Evolutionary conservation across 2,329 filamentous ascomycete genomes (phyloP).

Genomic region (Scedosporium apiospermum): DNA sequence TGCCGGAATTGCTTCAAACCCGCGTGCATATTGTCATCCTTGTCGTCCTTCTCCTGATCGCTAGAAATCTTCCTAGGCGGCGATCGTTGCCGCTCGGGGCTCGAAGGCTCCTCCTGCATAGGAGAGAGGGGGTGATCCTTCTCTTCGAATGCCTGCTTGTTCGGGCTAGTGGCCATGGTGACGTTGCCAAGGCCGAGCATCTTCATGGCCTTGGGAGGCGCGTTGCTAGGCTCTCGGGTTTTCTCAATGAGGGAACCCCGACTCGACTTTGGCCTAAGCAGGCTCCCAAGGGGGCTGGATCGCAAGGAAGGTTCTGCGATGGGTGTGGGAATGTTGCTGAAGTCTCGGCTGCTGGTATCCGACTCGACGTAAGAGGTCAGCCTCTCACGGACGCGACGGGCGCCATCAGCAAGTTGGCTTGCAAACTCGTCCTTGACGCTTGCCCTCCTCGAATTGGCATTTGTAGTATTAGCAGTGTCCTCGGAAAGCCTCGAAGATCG

Average conservation of each 20-base stretch:
- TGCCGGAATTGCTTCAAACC: conserved; percentile 49
- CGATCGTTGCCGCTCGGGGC: not conserved
- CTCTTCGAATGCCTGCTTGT: conserved; percentile 20
- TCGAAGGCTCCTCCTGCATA: conserved; percentile 16
- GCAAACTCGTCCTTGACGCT: conserved; percentile 60
- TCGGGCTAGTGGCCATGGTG: conserved; percentile 29
- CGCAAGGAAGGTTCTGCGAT: conserved; percentile 18
- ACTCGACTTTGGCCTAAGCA: conserved; percentile 59
- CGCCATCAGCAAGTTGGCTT: conserved; percentile 60
- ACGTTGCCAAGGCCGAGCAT: conserved; percentile 46
- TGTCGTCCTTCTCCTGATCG: conserved; percentile 16
- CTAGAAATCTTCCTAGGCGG: conserved; percentile 9
- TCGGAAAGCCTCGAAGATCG: not conserved
- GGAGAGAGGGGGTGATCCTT: conserved; percentile 17
- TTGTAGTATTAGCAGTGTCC: not conserved
- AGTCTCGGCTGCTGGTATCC: conserved; percentile 24
- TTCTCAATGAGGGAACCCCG: conserved; percentile 51
- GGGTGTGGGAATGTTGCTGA: conserved; percentile 4
- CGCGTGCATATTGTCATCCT: conserved; percentile 34
- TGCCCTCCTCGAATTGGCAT: not conserved
- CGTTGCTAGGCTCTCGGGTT: conserved; percentile 30
- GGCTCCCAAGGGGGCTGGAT: conserved; percentile 46
- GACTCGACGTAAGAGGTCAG: conserved; percentile 60
- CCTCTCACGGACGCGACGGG: conserved; percentile 63
- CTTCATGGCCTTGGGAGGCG: conserved; percentile 48